These are phyloP conservation scores for Chlamydomonas incerta DNA, from an alignment of 139 green algal species.

Conservation along the genomic window DNA sequence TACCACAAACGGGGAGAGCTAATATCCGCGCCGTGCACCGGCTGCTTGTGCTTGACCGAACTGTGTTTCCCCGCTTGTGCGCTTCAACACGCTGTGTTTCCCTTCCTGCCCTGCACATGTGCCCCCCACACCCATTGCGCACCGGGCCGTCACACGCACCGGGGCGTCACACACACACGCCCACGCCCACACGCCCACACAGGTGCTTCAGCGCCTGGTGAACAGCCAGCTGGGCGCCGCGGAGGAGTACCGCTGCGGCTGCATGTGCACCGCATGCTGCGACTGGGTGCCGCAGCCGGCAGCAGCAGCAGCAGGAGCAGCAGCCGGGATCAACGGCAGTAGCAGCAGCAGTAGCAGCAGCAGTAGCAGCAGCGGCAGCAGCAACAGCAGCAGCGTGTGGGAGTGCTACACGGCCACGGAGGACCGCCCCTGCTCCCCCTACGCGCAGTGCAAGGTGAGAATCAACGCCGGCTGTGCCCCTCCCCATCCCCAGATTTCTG, in stretches of 20 bases:
- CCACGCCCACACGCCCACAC: no score
- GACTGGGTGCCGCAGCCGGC: conserved; percentile 58
- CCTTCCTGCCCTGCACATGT: no score
- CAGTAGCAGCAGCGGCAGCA: neutral
- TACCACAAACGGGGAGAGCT: no score
- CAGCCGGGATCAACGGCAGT: neutral
- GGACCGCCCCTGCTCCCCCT: conserved; percentile 68
- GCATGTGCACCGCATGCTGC: conserved; percentile 68
- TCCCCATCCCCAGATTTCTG: no score
- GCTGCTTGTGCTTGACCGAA: no score
- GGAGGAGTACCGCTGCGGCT: conserved; percentile 65
- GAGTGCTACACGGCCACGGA: conserved; percentile 64
- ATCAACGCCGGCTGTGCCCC: no score
- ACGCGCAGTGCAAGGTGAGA: conserved; percentile 65
- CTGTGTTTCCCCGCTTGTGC: no score
- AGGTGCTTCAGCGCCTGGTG: conserved; percentile 67
- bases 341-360: neutral
- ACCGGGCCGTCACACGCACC: no score
- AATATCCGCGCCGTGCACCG: no score
- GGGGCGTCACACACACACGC: no score
- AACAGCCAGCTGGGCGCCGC: conserved; percentile 60
- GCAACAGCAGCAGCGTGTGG: neutral
- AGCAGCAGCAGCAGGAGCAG: neutral
- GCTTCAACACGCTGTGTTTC: no score
- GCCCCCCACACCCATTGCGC: no score